These are phyloP conservation scores for Hymenoscyphus scutula DNA, from an alignment of 2,329 filamentous ascomycete species.

Conservation along the genomic window DNA sequence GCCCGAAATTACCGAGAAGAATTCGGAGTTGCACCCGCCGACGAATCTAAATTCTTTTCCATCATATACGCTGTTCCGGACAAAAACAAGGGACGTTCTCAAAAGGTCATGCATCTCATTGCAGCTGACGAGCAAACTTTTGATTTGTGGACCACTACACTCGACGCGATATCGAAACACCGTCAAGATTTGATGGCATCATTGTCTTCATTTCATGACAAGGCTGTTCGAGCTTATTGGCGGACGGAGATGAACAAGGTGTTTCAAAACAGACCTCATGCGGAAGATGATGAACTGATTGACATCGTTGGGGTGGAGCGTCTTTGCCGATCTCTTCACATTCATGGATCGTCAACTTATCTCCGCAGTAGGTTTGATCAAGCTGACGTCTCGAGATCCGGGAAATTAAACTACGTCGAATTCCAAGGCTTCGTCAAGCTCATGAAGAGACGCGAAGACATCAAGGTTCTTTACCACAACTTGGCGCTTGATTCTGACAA, in stretches of 20 bases:
- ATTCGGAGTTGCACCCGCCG: conserved; percentile 64
- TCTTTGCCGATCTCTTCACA: conserved; percentile 85
- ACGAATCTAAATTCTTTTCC: conserved; percentile 78
- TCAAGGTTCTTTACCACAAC: conserved; percentile 68
- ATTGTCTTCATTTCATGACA: conserved; percentile 79
- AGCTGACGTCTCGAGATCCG: conserved; percentile 63
- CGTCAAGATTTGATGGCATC: conserved; percentile 89
- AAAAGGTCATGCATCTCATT: conserved; percentile 84
- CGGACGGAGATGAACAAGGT: conserved; percentile 75
- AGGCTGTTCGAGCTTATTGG: conserved; percentile 83
- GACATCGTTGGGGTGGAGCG: conserved; percentile 76
- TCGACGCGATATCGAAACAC: conserved; percentile 81
- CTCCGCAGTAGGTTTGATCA: conserved; percentile 71
- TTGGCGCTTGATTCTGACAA: conserved; percentile 56
- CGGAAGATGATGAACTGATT: conserved; percentile 64
- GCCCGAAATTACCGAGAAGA: conserved; percentile 88
- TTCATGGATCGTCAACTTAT: conserved; percentile 77
- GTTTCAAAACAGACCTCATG: conserved; percentile 51
- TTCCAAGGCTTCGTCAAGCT: conserved; percentile 81
- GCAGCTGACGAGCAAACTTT: conserved; percentile 71
- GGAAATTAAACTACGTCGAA: conserved; percentile 71
- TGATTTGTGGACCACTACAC: conserved; percentile 76
- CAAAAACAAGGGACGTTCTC: conserved; percentile 65
- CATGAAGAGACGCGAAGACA: conserved; percentile 81
- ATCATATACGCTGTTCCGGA: conserved; percentile 82